Evolutionary conservation across 2,329 filamentous ascomycete species (phyloP), one percentile per base, ranked within the genome.

Genomic region (Xylariales sp.): DNA sequence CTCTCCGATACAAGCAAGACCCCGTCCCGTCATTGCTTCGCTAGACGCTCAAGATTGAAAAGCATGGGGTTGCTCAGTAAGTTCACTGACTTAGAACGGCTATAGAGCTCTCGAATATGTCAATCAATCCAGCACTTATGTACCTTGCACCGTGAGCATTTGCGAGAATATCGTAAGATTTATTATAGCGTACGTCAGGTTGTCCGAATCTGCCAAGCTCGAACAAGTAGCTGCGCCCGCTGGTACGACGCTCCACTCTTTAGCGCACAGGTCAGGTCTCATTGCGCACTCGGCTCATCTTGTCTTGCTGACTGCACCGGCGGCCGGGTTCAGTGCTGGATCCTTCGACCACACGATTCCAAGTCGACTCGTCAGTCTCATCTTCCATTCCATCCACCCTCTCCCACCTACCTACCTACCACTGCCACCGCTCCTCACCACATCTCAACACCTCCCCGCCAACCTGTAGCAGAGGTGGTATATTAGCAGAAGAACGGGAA

Each of bases 381-480:
- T n/a, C 28, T 14, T 14, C 38, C 28, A 33, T 32, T 27, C 25
- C 38, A 16, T 31, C 38, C 38, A 22, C 19, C 29, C 21, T 24
- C 21, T 22, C 15, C 29, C 8, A 27, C 24, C 24, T 27, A n/a
- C 8, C 24, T 27, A 27, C 24, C n/a, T 14, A 10, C 21, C 24
- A 24, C 31, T 24, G 16, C 39, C 44, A 43, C 32, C 44, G 34
- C 37, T 31, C 36, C 42, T 34, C 20, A 40, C 14, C 31, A 42
- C 39, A 19, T 42, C 31, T 22, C 24, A 16, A 22, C 22, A 3
- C 25, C 46, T 39, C 38, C 32, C 38, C 39, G 31, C 44, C 40
- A 35, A 32, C 28, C 38, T 22, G 20, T 28, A 41, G 27, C 24
- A 41, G 43, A 38, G 27, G 32, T 45, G 33, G 32, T 28, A 36